A percentile compares a stretch with the other conserved stretches of the same genome.
phyloP scores from a whole-genome alignment of 345 rosid genomes.

The Populus simonii region DNA sequence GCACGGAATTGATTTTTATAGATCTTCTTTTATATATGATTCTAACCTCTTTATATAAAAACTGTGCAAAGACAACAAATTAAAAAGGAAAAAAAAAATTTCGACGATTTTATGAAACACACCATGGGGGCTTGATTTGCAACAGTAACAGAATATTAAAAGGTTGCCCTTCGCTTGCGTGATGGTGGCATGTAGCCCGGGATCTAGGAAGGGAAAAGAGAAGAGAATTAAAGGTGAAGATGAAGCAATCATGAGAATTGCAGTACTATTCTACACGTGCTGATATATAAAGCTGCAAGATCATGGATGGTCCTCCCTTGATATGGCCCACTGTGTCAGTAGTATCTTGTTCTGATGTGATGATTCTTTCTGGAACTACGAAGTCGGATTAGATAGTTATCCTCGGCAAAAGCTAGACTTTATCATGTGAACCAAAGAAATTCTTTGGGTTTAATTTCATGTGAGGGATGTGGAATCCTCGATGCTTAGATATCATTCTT shows the following conservation, averaged over 20 bases:
- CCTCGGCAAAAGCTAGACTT: neutral
- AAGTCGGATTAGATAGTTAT: neutral
- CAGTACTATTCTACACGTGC: neutral
- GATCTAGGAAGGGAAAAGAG: neutral
- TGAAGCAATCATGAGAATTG: neutral
- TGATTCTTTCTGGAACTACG: neutral
- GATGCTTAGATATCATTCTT: neutral
- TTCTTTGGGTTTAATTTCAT: constrained; percentile 3
- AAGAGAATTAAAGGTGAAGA: neutral
- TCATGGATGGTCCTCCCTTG: neutral
- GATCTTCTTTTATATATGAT: no score
- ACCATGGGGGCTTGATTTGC: neutral
- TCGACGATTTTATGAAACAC: neutral
- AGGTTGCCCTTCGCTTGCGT: neutral
- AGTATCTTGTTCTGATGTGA: constrained; percentile 10
- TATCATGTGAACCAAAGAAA: constrained; percentile 1
- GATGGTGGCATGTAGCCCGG: neutral
- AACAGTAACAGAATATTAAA: neutral
- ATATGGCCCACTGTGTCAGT: neutral
- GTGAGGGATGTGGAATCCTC: constrained; percentile 8
- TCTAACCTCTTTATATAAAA: neutral
- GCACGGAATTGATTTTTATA: no score
- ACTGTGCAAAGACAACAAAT: neutral
- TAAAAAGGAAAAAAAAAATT: no score
- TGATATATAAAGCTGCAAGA: neutral